Base-by-base conservation (phyloP, 805 yeast genomes). In the Grigorovia humatica region DNA sequence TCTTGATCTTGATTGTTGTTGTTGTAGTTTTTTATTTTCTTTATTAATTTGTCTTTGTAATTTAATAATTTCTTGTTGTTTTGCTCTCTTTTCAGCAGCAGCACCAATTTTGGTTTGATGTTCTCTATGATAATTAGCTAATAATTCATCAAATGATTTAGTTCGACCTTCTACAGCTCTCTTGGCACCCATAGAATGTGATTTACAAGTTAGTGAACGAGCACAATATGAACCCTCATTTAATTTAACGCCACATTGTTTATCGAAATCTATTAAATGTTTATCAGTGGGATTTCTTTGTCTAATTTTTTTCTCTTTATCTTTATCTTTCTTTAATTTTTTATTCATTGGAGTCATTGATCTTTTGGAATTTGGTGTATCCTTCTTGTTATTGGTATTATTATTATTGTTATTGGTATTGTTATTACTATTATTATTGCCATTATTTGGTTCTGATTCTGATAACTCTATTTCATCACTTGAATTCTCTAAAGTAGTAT, bases 111-210 rank as follows among this genome's bases (percentile, higher is more conserved):
- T 89, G 41, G 95, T 91, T 68, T 93, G 97, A 65, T 91, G 91
- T 60, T 88, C 80, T 60, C 89, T 82, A 70, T 93, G 99, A 64
- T 91, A 90, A 17, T 88, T 90, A 19, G 90, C 88, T 51, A 93
- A 73, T 50, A 93, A 72, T 30, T 81, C 82, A 66, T 93, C 99
- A 69, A 89, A 93, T 0, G 96, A 89, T 8, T 93, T 90, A 40
- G 95, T 82, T 60, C 99, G 77, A 11, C 99, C 99, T 17, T 80
- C 82, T 19, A 93, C 99, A 0, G 96, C 90, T 59, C 99, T 79
- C 62, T 93, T 93, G 29, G 97, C 96, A 38, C 97, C 97, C 96
- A 93, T 90, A 1, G 98, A 88, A 69, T 93, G 99, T 0, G 97
- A 89, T 65, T 93, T 93, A 75, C 99, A 93, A 0, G 99, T 93